These are phyloP conservation scores for Trichophyton equinum DNA, from an alignment of 2,329 filamentous ascomycete species.

Conservation along the genomic window DNA sequence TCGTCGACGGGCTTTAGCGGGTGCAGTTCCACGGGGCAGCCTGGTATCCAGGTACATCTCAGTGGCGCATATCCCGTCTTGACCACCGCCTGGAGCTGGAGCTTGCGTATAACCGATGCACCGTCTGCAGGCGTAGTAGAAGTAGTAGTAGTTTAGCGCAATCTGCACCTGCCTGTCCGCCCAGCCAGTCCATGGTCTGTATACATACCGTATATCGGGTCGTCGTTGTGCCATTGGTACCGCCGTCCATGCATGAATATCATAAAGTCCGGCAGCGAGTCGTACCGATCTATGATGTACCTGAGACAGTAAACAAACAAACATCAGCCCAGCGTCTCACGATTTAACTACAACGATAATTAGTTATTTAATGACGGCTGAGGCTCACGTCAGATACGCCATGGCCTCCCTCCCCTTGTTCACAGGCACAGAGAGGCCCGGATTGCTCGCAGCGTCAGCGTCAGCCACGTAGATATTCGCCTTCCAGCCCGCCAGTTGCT, in stretches of 20 bases:
- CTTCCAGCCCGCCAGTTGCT: slow-evolving; percentile 36
- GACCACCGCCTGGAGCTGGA: slow-evolving; percentile 39
- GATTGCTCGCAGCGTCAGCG: slow-evolving; percentile 21
- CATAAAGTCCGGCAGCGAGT: slow-evolving; percentile 30
- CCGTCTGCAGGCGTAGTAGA: slow-evolving; percentile 26
- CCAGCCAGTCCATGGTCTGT: background rate
- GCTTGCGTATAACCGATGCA: slow-evolving; percentile 37
- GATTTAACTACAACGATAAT: background rate
- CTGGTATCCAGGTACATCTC: slow-evolving; percentile 41
- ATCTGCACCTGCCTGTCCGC: background rate
- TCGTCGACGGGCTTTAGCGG: slow-evolving; percentile 28
- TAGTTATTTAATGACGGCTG: background rate
- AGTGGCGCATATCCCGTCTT: slow-evolving; percentile 43
- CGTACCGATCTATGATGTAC: slow-evolving; percentile 34
- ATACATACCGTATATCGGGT: slow-evolving; percentile 35
- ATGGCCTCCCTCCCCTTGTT: slow-evolving; percentile 35
- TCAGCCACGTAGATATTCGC: slow-evolving; percentile 46
- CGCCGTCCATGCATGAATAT: slow-evolving; percentile 32
- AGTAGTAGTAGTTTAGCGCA: background rate
- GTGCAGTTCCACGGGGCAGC: slow-evolving; percentile 41
- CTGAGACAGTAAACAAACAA: slow-evolving; percentile 13
- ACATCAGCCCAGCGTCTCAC: background rate
- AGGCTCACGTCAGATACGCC: slow-evolving; percentile 32
- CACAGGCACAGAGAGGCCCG: slow-evolving; percentile 34
- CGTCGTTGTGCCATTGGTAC: slow-evolving; percentile 41